A percentile compares a stretch with the other conserved stretches of the same genome.
Evolutionary conservation across 139 green algal genomes (phyloP).

Genomic region (Haematococcus lacustris): DNA sequence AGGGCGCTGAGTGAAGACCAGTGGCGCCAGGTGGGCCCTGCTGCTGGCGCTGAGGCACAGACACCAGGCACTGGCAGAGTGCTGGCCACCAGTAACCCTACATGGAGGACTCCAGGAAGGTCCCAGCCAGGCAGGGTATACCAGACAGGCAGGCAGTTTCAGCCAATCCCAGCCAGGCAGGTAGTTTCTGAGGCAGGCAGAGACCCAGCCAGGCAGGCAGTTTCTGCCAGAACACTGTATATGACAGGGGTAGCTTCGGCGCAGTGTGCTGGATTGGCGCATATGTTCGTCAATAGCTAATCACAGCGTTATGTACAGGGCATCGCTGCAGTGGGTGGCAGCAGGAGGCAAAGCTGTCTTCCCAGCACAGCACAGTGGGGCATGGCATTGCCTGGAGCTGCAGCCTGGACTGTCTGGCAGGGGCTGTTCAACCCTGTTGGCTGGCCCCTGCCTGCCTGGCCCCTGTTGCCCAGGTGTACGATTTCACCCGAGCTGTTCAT

Average conservation of each 20-base stretch:
- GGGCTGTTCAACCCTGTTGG: background rate
- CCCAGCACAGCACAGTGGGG: background rate
- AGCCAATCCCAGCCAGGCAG: too few species aligned
- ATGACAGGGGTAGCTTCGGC: background rate
- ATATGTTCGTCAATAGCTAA: background rate
- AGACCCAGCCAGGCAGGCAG: too few species aligned
- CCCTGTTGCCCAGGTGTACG: constrained; percentile 46
- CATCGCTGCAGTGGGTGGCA: background rate
- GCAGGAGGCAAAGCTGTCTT: too few species aligned
- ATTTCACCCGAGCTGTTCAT: constrained; percentile 58
- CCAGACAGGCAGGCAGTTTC: too few species aligned
- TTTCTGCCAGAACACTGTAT: too few species aligned
- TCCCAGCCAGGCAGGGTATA: too few species aligned
- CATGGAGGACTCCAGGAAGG: too few species aligned
- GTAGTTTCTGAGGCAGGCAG: too few species aligned
- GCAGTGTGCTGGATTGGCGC: background rate
- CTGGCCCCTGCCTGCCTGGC: background rate
- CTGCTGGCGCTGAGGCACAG: background rate
- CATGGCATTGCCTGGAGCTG: background rate
- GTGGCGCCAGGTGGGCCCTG: constrained; percentile 51
- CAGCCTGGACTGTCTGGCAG: background rate
- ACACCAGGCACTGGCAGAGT: too few species aligned
- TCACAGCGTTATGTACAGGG: background rate
- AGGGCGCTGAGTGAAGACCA: constrained; percentile 60
- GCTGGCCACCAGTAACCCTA: too few species aligned